Percentiles rank a stretch among this genome's conserved stretches.
Conservation (phyloP, 495 filamentous ascomycete genomes). For the Parmelia sp. region DNA sequence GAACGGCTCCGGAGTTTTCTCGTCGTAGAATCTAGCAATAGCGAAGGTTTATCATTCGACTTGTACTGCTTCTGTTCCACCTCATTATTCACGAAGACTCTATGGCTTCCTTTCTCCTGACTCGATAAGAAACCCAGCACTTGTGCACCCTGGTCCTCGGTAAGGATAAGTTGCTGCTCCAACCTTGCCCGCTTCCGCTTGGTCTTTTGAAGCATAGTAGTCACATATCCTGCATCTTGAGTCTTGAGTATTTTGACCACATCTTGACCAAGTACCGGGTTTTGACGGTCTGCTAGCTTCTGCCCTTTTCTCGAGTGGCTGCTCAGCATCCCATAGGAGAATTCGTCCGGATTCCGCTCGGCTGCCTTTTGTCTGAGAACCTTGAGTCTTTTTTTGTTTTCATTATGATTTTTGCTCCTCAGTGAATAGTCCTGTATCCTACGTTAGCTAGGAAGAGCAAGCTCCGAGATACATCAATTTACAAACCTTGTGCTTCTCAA, state of each 20-base stretch:
- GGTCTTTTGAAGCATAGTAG: slow-evolving; percentile 57
- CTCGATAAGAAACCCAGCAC: slow-evolving; percentile 20
- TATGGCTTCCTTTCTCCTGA: slow-evolving; percentile 37
- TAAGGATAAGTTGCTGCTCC: slow-evolving; percentile 46
- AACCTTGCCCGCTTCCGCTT: slow-evolving; percentile 53
- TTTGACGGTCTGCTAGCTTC: slow-evolving; percentile 47
- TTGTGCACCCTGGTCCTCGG: slow-evolving; percentile 33
- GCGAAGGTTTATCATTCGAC: slow-evolving; percentile 22
- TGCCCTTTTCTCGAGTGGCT: slow-evolving; percentile 57
- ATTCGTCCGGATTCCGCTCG: slow-evolving; percentile 92
- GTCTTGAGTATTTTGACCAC: slow-evolving; percentile 88
- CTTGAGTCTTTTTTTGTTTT: slow-evolving; percentile 74
- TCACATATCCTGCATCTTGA: slow-evolving; percentile 84
- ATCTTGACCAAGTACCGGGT: slow-evolving; percentile 51
- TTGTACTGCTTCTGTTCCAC: slow-evolving; percentile 44
- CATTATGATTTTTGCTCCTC: slow-evolving; percentile 80
- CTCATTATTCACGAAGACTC: slow-evolving; percentile 51
- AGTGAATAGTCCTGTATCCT: slow-evolving; percentile 73
- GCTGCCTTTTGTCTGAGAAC: slow-evolving; percentile 72
- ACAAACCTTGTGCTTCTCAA: slow-evolving; percentile 79
- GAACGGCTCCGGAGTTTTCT: slow-evolving; percentile 23
- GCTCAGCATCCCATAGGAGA: slow-evolving; percentile 85
- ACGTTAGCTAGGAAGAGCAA: slow-evolving; percentile 20
- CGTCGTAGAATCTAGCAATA: not conserved
- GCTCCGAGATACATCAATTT: not conserved